Conservation (phyloP, 352 stramenopile species). For the Pythium myriotylum region DNA sequence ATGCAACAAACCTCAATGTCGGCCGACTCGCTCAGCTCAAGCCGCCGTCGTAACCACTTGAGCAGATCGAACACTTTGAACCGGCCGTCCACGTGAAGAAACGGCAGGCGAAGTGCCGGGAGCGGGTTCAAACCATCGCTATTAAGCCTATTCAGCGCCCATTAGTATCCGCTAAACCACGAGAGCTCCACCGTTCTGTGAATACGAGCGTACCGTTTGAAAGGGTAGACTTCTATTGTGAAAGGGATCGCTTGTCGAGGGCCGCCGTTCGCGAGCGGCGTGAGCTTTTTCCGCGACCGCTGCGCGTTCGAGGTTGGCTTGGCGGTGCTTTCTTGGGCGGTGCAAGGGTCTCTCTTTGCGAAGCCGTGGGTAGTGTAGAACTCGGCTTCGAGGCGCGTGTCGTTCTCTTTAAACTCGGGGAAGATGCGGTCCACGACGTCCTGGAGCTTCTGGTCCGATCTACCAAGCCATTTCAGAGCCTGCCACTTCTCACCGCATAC, state of each 20-base stretch:
- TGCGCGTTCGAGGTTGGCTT: neutral
- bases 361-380: conserved; percentile 74
- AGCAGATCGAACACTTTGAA: conserved; percentile 74
- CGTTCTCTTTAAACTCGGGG: conserved; percentile 56
- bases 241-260: conserved; percentile 25
- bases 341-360: conserved; percentile 35
- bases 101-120: conserved; percentile 41
- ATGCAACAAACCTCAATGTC: conserved; percentile 65
- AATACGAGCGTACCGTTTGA: conserved; percentile 12
- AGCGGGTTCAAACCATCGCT: conserved; percentile 19
- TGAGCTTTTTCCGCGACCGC: conserved; percentile 14
- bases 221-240: conserved; percentile 48
- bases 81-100: conserved; percentile 61
- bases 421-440: conserved; percentile 79
- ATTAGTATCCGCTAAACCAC: neutral
- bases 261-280: conserved; percentile 18
- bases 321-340: neutral
- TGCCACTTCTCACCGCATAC: too few species aligned
- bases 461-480: conserved; percentile 21
- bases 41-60: conserved; percentile 44
- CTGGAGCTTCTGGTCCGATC: conserved; percentile 74
- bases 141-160: neutral
- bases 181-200: too few species aligned
- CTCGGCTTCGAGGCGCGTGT: conserved; percentile 47
- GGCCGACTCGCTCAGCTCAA: conserved; percentile 33